A percentile compares a stretch with the other conserved stretches of the same genome.
Conservation (phyloP, 257 asterid species). For the Scutellaria galericulata region DNA sequence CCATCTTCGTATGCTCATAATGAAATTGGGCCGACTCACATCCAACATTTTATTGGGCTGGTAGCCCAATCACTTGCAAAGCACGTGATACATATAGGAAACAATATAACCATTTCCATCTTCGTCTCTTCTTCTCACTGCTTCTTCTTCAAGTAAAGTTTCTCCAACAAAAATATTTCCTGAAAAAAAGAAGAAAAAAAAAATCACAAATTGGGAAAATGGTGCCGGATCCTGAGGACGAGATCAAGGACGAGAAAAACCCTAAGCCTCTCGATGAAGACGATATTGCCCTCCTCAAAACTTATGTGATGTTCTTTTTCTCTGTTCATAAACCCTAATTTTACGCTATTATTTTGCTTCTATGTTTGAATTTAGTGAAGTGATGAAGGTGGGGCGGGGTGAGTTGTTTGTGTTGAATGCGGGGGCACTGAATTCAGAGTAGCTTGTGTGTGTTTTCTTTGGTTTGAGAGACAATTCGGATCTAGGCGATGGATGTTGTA, state of each 20-base stretch:
- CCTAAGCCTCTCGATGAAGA: slow-evolving; percentile 90
- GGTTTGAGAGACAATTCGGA: slow-evolving; percentile 23
- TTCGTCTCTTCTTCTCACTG: no score
- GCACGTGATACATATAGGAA: no score
- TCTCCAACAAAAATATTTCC: neutral
- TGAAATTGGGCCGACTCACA: no score
- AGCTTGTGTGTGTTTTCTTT: slow-evolving; percentile 21
- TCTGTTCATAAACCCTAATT: slow-evolving; percentile 44
- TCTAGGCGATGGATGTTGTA: slow-evolving; percentile 22
- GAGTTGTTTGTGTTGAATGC: neutral
- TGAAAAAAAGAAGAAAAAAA: neutral
- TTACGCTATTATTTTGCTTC: neutral
- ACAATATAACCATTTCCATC: no score
- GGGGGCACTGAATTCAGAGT: slow-evolving; percentile 1
- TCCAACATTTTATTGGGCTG: neutral
- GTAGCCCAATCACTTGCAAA: neutral
- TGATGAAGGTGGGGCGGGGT: neutral
- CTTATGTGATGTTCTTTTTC: slow-evolving; percentile 53
- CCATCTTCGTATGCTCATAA: no score
- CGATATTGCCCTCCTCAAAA: slow-evolving; percentile 92
- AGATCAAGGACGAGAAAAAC: slow-evolving; percentile 94
- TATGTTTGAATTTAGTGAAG: neutral
- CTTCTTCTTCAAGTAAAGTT: slow-evolving; percentile 40
- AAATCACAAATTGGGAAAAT: slow-evolving; percentile 20
- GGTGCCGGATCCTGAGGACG: slow-evolving; percentile 72